Evolutionary conservation across 495 filamentous ascomycete genomes (phyloP).

Genomic region (Baudoinia panamericana): DNA sequence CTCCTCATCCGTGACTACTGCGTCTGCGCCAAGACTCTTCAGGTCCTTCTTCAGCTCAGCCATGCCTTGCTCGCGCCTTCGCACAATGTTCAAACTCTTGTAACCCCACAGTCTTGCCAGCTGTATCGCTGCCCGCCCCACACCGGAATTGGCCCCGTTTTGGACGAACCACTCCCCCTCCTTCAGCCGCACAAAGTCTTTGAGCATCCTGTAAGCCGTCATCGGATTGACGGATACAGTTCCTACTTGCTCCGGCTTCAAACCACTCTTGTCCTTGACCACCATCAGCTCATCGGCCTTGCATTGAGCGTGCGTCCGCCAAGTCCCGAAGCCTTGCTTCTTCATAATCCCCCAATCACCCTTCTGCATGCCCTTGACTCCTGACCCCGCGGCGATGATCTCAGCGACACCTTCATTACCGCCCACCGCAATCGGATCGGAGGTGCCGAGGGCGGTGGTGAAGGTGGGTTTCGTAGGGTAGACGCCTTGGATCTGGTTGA

Average conservation of each 20-base stretch:
- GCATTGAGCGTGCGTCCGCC: constrained; percentile 73
- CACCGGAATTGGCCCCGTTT: constrained; percentile 89
- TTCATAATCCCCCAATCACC: constrained; percentile 93
- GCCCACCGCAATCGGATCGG: constrained; percentile 55
- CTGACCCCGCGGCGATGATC: constrained; percentile 51
- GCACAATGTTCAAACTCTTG: constrained; percentile 73
- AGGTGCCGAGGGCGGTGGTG: constrained; percentile 56
- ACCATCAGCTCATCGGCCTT: constrained; percentile 47
- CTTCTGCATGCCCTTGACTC: constrained; percentile 40
- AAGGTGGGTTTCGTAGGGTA: constrained; percentile 77
- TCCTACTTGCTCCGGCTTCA: constrained; percentile 62
- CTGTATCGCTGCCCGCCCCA: constrained; percentile 81
- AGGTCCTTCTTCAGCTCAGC: constrained; percentile 59
- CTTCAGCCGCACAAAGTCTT: constrained; percentile 57
- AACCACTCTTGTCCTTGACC: constrained; percentile 51
- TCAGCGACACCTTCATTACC: constrained; percentile 93
- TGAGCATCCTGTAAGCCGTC: constrained; percentile 84
- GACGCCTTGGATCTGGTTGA: constrained; percentile 94
- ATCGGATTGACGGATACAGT: constrained; percentile 86
- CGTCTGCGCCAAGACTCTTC: constrained; percentile 56
- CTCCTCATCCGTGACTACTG: constrained; percentile 68
- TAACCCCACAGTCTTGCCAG: constrained; percentile 70
- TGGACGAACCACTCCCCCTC: constrained; percentile 85
- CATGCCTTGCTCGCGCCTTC: constrained; percentile 53
- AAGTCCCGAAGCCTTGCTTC: constrained; percentile 69